phyloP scores from a whole-genome alignment of 2,329 filamentous ascomycete genomes.

The Diaporthe caulivora region DNA sequence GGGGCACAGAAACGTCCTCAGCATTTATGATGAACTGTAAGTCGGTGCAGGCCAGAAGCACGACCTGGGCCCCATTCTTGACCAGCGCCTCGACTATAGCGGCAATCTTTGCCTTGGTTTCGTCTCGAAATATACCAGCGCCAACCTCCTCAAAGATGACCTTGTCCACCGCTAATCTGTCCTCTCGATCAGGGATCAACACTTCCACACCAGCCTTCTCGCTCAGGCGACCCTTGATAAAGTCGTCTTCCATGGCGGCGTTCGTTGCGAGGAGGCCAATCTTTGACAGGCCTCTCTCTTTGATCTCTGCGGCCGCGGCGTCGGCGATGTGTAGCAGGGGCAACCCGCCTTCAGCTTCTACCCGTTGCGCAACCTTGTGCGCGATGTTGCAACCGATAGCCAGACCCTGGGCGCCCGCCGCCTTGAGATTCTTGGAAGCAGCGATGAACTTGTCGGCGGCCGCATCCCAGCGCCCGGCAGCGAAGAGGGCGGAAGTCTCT shows the following conservation, averaged over 20 bases:
- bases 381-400: constrained; percentile 42
- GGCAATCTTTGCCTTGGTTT: constrained; percentile 32
- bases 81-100: constrained; percentile 27
- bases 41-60: constrained; percentile 41
- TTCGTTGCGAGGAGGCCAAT: constrained; percentile 40
- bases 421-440: constrained; percentile 43
- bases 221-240: constrained; percentile 36
- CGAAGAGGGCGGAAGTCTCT: constrained; percentile 50
- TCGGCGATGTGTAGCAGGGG: constrained; percentile 41
- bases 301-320: constrained; percentile 33
- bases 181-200: constrained; percentile 36
- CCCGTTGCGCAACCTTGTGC: constrained; percentile 39
- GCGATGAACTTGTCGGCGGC: constrained; percentile 56
- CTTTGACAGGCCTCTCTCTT: constrained; percentile 22
- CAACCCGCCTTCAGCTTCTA: constrained; percentile 34
- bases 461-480: constrained; percentile 56
- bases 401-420: constrained; percentile 40
- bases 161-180: constrained; percentile 33
- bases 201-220: constrained; percentile 39
- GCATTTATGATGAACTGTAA: constrained; percentile 39
- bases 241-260: constrained; percentile 41
- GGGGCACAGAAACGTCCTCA: constrained; percentile 34
- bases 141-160: constrained; percentile 40
- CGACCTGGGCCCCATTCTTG: constrained; percentile 37
- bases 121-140: constrained; percentile 29